These are phyloP conservation scores for Solanum raphanifolium DNA, from an alignment of 257 asterid species.

Conservation along the genomic window DNA sequence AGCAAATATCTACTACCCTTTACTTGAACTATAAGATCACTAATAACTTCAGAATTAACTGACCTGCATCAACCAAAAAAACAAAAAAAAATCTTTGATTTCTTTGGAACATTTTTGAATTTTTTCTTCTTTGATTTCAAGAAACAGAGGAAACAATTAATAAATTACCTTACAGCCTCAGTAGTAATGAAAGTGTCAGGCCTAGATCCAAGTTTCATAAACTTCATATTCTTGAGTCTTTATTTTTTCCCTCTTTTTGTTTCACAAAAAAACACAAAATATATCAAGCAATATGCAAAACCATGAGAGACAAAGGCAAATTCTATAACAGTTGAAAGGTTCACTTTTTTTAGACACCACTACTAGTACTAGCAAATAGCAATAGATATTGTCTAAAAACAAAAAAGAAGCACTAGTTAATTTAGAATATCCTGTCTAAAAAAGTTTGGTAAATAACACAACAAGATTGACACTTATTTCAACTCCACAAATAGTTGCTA, in stretches of 20 bases:
- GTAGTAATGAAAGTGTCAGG: constrained; percentile 56
- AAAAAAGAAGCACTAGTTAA: background rate
- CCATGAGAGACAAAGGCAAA: constrained; percentile 12
- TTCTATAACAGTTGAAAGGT: constrained; percentile 8
- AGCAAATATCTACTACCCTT: constrained; percentile 54
- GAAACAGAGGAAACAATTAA: background rate
- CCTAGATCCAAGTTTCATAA: constrained; percentile 55
- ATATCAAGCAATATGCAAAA: background rate
- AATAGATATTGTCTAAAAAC: constrained; percentile 28
- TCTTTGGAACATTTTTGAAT: background rate
- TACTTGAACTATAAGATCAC: constrained; percentile 64
- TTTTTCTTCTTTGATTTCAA: background rate
- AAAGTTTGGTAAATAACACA: background rate
- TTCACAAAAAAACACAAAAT: background rate
- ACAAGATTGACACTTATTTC: background rate
- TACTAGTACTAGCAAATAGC: constrained; percentile 8
- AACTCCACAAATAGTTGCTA: background rate
- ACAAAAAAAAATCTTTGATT: background rate
- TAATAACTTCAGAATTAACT: constrained; percentile 58
- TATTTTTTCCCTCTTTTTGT: background rate
- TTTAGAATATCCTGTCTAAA: background rate
- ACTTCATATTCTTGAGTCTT: constrained; percentile 25
- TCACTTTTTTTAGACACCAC: constrained; percentile 11
- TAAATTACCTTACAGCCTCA: constrained; percentile 43
- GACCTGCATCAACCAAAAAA: constrained; percentile 28